Evolutionary conservation across 306 rosid species (phyloP), one percentile per base, ranked within the genome.

Genomic region (Cotoneaster glaucophyllus): DNA sequence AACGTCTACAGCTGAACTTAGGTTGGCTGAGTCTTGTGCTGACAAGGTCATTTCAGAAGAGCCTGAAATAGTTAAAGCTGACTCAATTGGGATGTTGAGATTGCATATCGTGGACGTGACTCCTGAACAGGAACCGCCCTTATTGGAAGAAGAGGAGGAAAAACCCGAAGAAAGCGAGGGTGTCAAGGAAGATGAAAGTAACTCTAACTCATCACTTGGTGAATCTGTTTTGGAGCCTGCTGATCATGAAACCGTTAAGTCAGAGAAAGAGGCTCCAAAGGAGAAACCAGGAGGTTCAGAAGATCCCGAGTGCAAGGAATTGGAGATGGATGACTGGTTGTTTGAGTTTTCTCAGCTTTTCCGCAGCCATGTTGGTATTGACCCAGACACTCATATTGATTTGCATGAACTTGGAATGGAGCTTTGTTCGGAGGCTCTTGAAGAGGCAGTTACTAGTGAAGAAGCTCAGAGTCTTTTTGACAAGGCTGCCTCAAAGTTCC

Each of bases 261-360:
- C 48, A 8, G 89, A 68, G 77, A 95, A 92, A 73, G 96, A 89
- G 80, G 82, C 78, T 75, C 74, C 82, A 34, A 89, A 88, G 85
- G 89, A 85, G 82, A 95, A 90, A 82, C 73, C 85, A 29, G 87
- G 74, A 53, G 83, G 82, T 39, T 25, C 79, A 10, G 97, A 89
- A 82, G 93, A 90, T 75, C 84, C 86, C 3, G 93, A 96, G 74
- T 77, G 92, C 89, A 90, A 92, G 84, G 99, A 92, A 79, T 83
- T 96, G 80, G 98, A 96, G 84, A 96, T 96, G 97, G 99, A 92
- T 77, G 99, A 96, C 73, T 96, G 99, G 99, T 81, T 96, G 86
- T 90, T 96, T 76, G 99, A 96, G 73, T 96, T 96, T 75, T 97
- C 99, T 73, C 97, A 96, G 76, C 97, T 96, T 73, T 96, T 96